phyloP scores from a whole-genome alignment of 2,329 filamentous ascomycete species.

The Fusarium ramigenum region DNA sequence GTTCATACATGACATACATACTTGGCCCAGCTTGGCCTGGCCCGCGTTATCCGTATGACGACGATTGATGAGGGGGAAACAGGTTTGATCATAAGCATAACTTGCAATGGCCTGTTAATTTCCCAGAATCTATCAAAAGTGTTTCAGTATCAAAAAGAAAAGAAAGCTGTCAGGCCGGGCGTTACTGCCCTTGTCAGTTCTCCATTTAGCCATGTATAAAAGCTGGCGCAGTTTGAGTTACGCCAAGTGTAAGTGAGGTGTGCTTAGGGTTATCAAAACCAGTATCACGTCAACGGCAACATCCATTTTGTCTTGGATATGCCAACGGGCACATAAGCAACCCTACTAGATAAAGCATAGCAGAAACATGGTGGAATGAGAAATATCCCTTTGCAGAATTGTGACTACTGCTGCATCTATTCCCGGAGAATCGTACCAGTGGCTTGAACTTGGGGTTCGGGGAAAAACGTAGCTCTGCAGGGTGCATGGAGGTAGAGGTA shows the following conservation, averaged over 20 bases:
- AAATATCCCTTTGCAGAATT: constrained; percentile 1
- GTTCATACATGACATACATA: constrained; percentile 1
- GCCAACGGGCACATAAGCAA: constrained; percentile 10
- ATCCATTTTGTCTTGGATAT: not conserved
- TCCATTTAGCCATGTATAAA: not conserved
- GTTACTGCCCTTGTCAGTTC: not conserved
- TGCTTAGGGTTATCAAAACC: not conserved
- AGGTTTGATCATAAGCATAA: not conserved
- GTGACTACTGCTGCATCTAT: constrained; percentile 7
- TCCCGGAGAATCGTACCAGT: constrained; percentile 23
- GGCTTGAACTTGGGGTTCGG: constrained; percentile 22
- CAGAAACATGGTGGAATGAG: constrained; percentile 10
- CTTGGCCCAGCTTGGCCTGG: constrained; percentile 12
- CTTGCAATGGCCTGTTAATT: not conserved
- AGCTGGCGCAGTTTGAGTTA: constrained; percentile 1
- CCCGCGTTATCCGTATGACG: constrained; percentile 24
- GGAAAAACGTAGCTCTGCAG: constrained; percentile 25
- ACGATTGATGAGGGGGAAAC: constrained; percentile 6
- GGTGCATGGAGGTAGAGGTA: not conserved
- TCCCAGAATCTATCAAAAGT: not conserved
- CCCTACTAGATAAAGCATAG: not conserved
- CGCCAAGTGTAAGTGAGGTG: not conserved
- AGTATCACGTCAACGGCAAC: not conserved
- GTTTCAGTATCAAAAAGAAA: constrained; percentile 8
- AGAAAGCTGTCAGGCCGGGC: not conserved